Percentiles rank a stretch among this genome's conserved stretches.
These are phyloP conservation scores for Globisporangium apiculatum DNA, from an alignment of 352 stramenopile genomes.

Conservation along the genomic window DNA sequence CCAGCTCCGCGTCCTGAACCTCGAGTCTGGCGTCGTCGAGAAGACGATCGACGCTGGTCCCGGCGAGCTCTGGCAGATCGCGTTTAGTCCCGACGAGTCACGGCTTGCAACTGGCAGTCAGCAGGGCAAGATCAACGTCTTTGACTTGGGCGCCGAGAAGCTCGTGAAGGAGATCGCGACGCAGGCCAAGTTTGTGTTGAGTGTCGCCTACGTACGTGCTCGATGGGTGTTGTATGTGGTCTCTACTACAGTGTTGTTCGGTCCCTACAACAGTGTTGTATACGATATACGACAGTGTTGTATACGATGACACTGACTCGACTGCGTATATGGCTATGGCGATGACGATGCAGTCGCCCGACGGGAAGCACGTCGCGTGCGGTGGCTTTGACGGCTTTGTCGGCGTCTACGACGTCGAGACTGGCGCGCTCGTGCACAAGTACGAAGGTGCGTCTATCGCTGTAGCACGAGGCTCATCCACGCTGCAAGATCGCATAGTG, in stretches of 20 bases:
- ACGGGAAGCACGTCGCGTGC: constrained; percentile 80
- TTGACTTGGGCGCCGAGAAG: constrained; percentile 76
- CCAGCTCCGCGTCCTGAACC: constrained; percentile 76
- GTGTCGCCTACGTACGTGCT: constrained; percentile 55
- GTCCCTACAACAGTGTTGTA: too few species aligned
- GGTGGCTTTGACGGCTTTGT: constrained; percentile 79
- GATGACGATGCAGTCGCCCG: constrained; percentile 36
- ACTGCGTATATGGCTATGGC: neutral
- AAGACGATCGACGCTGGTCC: constrained; percentile 82
- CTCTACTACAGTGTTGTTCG: neutral
- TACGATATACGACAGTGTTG: neutral
- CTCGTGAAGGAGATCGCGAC: constrained; percentile 67
- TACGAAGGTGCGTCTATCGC: constrained; percentile 52
- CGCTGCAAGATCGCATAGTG: too few species aligned
- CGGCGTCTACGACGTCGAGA: constrained; percentile 81
- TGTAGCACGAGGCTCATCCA: too few species aligned
- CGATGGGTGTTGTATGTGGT: constrained; percentile 1
- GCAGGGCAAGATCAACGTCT: constrained; percentile 85
- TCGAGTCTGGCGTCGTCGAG: constrained; percentile 56
- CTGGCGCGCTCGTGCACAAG: constrained; percentile 70
- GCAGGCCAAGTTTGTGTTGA: constrained; percentile 71
- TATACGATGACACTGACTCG: too few species aligned
- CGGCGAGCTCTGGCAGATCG: constrained; percentile 86
- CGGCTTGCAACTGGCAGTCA: constrained; percentile 76
- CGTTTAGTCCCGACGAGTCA: constrained; percentile 78